Percentiles rank a stretch among this genome's conserved stretches.
Evolutionary conservation across 2,329 filamentous ascomycete species (phyloP).

Genomic region (Trichoderma sp.): DNA sequence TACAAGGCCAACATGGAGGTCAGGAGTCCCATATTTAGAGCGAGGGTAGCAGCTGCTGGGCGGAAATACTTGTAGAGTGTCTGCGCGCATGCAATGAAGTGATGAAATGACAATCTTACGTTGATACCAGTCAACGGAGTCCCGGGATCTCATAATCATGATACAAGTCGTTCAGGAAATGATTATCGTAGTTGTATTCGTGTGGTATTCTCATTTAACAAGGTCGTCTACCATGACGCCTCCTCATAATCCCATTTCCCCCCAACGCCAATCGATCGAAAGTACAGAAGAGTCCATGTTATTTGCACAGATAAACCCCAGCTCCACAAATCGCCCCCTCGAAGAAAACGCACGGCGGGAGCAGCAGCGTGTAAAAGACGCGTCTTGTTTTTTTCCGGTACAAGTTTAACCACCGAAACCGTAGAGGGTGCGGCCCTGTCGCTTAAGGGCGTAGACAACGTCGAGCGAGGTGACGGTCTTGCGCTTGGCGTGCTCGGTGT

Average conservation of each 20-base stretch:
- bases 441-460: conserved; percentile 69
- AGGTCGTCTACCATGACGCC: conserved; percentile 44
- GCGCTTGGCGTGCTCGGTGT: conserved; percentile 79
- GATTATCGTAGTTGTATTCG: conserved; percentile 29
- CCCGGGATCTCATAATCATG: background rate
- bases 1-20: conserved; percentile 85
- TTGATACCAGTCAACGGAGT: no score
- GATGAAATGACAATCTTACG: conserved; percentile 13
- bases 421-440: conserved; percentile 77
- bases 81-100: background rate
- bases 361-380: no score
- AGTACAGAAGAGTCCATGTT: conserved; percentile 30
- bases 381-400: no score
- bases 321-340: conserved; percentile 25
- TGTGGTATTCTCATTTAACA: conserved; percentile 30
- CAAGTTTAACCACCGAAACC: conserved; percentile 83
- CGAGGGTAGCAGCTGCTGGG: conserved; percentile 80
- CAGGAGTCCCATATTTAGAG: conserved; percentile 81
- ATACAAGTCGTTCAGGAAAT: background rate
- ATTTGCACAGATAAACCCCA: conserved; percentile 27
- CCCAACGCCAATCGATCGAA: conserved; percentile 39
- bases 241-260: conserved; percentile 38
- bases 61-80: conserved; percentile 78
- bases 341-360: conserved; percentile 28
- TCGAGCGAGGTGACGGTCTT: conserved; percentile 75